A percentile compares a stretch with the other conserved stretches of the same genome.
These are phyloP conservation scores for Aspergillus aculeatus DNA, from an alignment of 2,329 filamentous ascomycete species.

Conservation along the genomic window DNA sequence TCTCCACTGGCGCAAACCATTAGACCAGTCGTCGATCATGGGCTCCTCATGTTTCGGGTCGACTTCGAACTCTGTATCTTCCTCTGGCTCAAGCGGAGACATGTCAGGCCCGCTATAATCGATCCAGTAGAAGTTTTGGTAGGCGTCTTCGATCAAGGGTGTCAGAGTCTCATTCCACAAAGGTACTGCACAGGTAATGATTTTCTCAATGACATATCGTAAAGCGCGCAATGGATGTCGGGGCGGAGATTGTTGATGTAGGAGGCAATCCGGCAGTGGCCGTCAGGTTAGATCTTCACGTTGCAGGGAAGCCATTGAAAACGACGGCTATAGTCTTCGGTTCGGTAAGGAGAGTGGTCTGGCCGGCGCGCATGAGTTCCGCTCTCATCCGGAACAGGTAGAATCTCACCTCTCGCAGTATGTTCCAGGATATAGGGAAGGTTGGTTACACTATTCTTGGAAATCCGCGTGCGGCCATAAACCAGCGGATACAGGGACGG, in stretches of 20 bases:
- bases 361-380: too few relatives aligned
- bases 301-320: slow-evolving; percentile 52
- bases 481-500: slow-evolving; percentile 52
- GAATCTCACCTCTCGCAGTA: slow-evolving; percentile 27
- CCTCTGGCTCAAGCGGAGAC: too few relatives aligned
- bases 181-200: slow-evolving; percentile 43
- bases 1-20: neutral
- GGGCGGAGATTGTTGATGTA: slow-evolving; percentile 50
- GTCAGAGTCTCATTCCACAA: slow-evolving; percentile 45
- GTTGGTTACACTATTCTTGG: slow-evolving; percentile 20
- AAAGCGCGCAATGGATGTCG: slow-evolving; percentile 30
- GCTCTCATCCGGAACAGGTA: too few relatives aligned
- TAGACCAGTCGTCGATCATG: too few relatives aligned
- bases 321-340: slow-evolving; percentile 23
- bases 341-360: neutral
- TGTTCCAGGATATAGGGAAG: slow-evolving; percentile 26
- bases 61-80: too few relatives aligned
- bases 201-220: slow-evolving; percentile 37
- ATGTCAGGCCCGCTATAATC: neutral
- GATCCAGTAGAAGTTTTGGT: neutral
- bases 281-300: slow-evolving; percentile 25
- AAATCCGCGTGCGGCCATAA: slow-evolving; percentile 28
- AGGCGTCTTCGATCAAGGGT: neutral
- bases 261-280: slow-evolving; percentile 32
- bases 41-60: too few relatives aligned